Base-by-base conservation (phyloP, 805 yeast genomes). In the Ogataea pilisensis region DNA sequence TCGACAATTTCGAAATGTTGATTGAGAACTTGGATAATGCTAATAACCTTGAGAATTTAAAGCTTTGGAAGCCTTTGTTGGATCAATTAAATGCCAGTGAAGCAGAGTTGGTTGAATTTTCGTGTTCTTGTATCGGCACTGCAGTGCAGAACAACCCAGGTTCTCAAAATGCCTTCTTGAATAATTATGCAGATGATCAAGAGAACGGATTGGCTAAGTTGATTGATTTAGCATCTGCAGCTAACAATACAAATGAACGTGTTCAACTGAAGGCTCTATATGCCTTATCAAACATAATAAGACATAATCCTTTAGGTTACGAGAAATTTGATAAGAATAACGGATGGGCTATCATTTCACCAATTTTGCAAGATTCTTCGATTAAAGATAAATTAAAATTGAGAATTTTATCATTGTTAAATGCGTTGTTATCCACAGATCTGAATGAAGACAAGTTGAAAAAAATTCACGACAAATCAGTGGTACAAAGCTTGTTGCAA, bases 21-120 rank as follows among this genome's bases (percentile, higher is more conserved):
- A 82, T 93, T 36, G 98, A 91, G 58, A 89, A 89, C 55, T 64
- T 91, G 45, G 98, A 93, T 62, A 93, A 93, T 61, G 98, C 98
- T 19, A 90, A 91, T 64, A 88, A 88, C 55, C 81, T 91, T 50
- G 91, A 85, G 49, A 85, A 83, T 53, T 58, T 90, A 69, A 77
- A 79, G 49, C 72, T 89, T 47, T 93, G 98, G 99, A 78, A 73
- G 18, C 69, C 80, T 3, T 22, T 38, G 32, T 66, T 88, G n/a
- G 58, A 62, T 1, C 73, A 75, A 38, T 65, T 89, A 37, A 65
- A 66, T 24, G 65, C 65, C 26, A 64, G 67, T 6, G 65, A 67
- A 2, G 67, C 68, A 14, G 51, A 64, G 6, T 61, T 91, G 25
- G 70, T 80, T 43, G 66, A 73, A 8, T 67, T 69, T 41, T 83